Evolutionary conservation across 2,329 filamentous ascomycete species (phyloP), one percentile per base, ranked within the genome.

Genomic region (Scedosporium dehoogii): DNA sequence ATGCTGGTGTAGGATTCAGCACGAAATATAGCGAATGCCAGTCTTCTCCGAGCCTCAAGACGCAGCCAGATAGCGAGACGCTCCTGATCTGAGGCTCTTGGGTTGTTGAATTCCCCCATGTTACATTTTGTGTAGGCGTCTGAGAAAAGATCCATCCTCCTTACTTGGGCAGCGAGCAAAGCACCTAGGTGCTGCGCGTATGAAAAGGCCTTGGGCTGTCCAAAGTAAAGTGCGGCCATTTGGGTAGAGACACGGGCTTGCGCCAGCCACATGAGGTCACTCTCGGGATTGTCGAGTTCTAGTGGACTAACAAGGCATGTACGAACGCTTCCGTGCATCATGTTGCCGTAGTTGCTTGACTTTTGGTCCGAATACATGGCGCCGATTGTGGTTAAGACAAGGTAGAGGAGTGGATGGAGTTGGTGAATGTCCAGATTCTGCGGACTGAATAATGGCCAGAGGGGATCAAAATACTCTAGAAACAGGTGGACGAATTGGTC

Each of bases 111-210:
- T 3, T 60, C 41, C 12, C 21, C 46, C 21, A 51, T 29, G 21
- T 41, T 14, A 4, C 46, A 29, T 16, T 33, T 44, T 3, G 42
- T 25, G 38, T 60, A 33, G 10, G 38, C 27, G 21, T 44, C 58
- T 3, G 58, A 60, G 58, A 60, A 60, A 41, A 60, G 58, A 21
- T 46, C 42, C 58, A 60, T 60, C 14, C 58, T 18, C 6, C 58
- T 12, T 10, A 29, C 58, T 23, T 60, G 58, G 3, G 58, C 58
- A 14, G 58, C 46, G n/a, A 60, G 58, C 5, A 60, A 41, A 14
- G 58, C 46, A 4, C 58, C 58, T 7, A 60, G 58, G 21, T 60
- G 58, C 23, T 60, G 58, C 1, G 58, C 58, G 23, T 60, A 60
- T 10, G 58, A 48, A 29, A 60, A 60, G 38, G 38, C 58, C 10